Evolutionary conservation across 164 flowering plant species (phyloP), one percentile per base, ranked within the genome.

Genomic region (Vitis cinerea): DNA sequence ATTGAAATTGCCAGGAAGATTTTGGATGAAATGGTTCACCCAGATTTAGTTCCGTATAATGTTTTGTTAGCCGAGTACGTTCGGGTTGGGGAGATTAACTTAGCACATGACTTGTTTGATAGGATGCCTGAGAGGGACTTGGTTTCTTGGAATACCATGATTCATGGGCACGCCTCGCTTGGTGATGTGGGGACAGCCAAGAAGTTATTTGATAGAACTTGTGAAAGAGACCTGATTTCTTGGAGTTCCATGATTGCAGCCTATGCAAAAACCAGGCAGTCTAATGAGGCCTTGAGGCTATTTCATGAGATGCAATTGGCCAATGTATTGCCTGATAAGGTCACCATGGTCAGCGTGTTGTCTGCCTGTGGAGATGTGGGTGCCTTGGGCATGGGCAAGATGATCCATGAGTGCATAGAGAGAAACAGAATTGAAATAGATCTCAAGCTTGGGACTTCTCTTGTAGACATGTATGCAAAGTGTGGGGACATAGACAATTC

Each of bases 71-170:
- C 72, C 1, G 82, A 75, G 77, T 78, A 76, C 60, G 72, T 59
- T 0, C 69, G 73, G 57, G 31, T 27, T 48, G 80, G 84, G 23
- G 75, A 77, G 61, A 56, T 81, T 3, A 66, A 29, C 0, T 68
- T 57, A 8, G 84, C 82, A 3, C 74, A 73, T 2, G 30, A 57
- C 2, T 11, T 78, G 66, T 78, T 75, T 60, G 80, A 81, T 70
- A 50, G n/a, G 5, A 81, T 81, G 76, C 81, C 76, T 3, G 72
- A 59, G 14, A 78, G 65, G 65, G 77, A 75, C 68, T 65, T 73
- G 70, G 75, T 81, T 59, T 81, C 84, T 49, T 78, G 82, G 81
- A 81, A 81, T 67, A 76, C 78, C 2, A 73, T 81, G 81, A 74
- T 81, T 66, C 78, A 81, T 71, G 84, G 82, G 67, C 72, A 72